Evolutionary conservation across 768 basidiomycete genomes (phyloP), one percentile per base, ranked within the genome.

Genomic region (Trametopsis cervina): DNA sequence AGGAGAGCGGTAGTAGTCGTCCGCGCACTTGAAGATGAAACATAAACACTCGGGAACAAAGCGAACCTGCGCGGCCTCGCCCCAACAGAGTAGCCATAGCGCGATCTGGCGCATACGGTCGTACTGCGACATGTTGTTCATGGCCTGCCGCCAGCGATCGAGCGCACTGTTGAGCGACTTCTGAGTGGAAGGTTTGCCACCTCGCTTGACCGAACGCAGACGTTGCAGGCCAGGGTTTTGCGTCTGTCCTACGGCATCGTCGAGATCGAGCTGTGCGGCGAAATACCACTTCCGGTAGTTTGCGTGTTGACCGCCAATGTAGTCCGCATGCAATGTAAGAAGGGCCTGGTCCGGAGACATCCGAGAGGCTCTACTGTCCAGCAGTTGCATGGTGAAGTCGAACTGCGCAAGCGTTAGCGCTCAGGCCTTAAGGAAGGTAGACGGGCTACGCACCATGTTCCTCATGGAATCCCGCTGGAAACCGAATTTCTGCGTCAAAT

Each of bases 231-330:
- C 94, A 0, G 92, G 90, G 63, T 96, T 97, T 61, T 96, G 91
- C 4, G 78, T 77, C 51, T 87, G 81, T 23, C 95, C 96, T 45
- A 98, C 84, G 41, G 93, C 95, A 57, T 99, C 96, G 65, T 99
- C 96, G 37, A 98, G 85, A 65, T 98, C 95, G 51, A 99, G 82
- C 66, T 99, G 96, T 17, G 95, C 93, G 23, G 95, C 96, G 66
- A 98, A 99, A 71, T 99, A 99, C 96, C 96, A 98, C 70, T 97
- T 97, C 52, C 96, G 89, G 70, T 98, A 98, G 72, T 98, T 98
- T 42, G 96, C 91, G 60, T 97, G 86, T 65, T 95, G 89, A 2
- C 96, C 96, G 18, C 96, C 96, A 58, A 99, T 97, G 67, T 98
- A 99, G 65, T 98, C 96, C 49, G 95, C 96, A 59, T 99, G 96